Conservation (phyloP, 306 rosid genomes). For the Rosa chinensis region DNA sequence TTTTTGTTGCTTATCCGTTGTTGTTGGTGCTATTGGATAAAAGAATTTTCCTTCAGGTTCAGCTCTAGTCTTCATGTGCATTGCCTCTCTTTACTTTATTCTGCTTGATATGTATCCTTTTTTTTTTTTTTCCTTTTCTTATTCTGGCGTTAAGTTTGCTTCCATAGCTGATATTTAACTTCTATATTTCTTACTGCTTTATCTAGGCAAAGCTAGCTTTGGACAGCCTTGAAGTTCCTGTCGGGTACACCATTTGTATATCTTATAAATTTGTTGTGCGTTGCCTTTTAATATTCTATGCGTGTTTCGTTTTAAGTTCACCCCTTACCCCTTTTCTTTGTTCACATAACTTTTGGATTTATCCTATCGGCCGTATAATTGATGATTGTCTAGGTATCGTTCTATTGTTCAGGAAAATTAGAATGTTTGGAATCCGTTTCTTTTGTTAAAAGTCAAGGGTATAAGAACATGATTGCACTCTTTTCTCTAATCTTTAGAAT, state of each 20-base stretch:
- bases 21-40: not conserved
- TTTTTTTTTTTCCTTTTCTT: not conserved
- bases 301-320: not conserved
- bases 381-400: not conserved
- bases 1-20: not conserved
- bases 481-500: conserved; percentile 21
- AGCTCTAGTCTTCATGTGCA: not conserved
- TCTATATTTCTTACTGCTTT: conserved; percentile 8
- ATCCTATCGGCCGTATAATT: not conserved
- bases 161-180: not conserved
- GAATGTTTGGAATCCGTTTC: not conserved
- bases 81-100: not conserved
- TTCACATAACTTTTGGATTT: not conserved
- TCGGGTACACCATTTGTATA: conserved; percentile 53
- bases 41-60: not conserved
- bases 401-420: not conserved
- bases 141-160: conserved; percentile 1
- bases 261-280: not conserved
- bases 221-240: conserved; percentile 83
- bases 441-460: not conserved
- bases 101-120: not conserved
- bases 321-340: not conserved
- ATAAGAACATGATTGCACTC: not conserved
- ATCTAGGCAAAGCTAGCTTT: conserved; percentile 70
- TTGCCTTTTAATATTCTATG: not conserved